These are phyloP conservation scores for Fusarium longipes DNA, from an alignment of 2,329 filamentous ascomycete genomes.

Conservation along the genomic window DNA sequence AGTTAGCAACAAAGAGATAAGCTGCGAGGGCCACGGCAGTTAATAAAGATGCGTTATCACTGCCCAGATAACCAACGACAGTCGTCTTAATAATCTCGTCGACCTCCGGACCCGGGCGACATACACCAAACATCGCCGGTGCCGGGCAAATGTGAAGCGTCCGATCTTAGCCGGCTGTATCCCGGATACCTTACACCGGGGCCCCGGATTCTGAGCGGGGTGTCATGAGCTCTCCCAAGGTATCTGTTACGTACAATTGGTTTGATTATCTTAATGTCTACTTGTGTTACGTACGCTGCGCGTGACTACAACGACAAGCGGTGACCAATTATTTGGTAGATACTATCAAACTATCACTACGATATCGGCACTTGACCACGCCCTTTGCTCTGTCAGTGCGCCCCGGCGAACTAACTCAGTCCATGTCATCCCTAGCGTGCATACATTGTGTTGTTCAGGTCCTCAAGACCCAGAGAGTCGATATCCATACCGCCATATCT, in stretches of 20 bases:
- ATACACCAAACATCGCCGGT: slow-evolving; percentile 41
- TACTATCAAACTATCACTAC: slow-evolving; percentile 8
- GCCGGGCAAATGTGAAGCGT: slow-evolving; percentile 36
- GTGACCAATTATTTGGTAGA: slow-evolving; percentile 7
- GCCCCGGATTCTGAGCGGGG: slow-evolving; percentile 28
- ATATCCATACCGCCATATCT: too few species aligned
- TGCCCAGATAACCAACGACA: slow-evolving; percentile 7
- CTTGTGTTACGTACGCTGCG: slow-evolving; percentile 8
- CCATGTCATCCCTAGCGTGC: slow-evolving; percentile 19
- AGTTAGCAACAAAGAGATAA: not conserved
- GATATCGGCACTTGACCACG: slow-evolving; percentile 33
- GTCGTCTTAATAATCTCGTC: slow-evolving; percentile 31
- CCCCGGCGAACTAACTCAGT: slow-evolving; percentile 4
- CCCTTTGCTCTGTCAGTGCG: slow-evolving; percentile 37
- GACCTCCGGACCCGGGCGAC: slow-evolving; percentile 26
- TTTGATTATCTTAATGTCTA: not conserved
- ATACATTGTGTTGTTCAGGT: not conserved
- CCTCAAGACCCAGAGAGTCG: not conserved
- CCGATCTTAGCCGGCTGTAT: slow-evolving; percentile 45
- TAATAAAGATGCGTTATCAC: not conserved
- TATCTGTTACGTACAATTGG: slow-evolving; percentile 31
- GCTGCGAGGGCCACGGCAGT: not conserved
- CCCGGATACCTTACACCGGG: slow-evolving; percentile 40
- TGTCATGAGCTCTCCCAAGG: slow-evolving; percentile 24
- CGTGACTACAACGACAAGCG: slow-evolving; percentile 15